These are phyloP conservation scores for Nakazawaea wyomingensis DNA, from an alignment of 805 yeast species.

Conservation along the genomic window DNA sequence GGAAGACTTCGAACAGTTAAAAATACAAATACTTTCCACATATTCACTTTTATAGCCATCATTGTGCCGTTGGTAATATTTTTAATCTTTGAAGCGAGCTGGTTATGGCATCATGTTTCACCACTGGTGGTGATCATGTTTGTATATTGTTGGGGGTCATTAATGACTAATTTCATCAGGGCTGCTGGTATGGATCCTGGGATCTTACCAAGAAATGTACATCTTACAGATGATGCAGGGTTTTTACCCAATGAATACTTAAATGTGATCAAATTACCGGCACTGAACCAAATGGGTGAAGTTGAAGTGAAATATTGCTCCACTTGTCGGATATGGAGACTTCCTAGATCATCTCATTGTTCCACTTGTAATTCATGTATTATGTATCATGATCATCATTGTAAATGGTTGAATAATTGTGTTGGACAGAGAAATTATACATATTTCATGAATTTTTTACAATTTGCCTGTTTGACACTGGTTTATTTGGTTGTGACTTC, in stretches of 20 bases:
- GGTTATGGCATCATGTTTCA: slow-evolving; percentile 52
- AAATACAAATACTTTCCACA: slow-evolving; percentile 32
- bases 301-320: slow-evolving; percentile 51
- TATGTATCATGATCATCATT: slow-evolving; percentile 52
- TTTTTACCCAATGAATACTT: slow-evolving; percentile 54
- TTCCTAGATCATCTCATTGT: slow-evolving; percentile 39
- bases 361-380: slow-evolving; percentile 36
- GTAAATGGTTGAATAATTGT: slow-evolving; percentile 68
- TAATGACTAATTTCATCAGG: slow-evolving; percentile 42
- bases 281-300: slow-evolving; percentile 19
- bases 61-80: slow-evolving; percentile 49
- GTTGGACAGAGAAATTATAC: slow-evolving; percentile 70
- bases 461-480: slow-evolving; percentile 29
- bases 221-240: slow-evolving; percentile 38
- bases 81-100: slow-evolving; percentile 42
- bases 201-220: slow-evolving; percentile 59
- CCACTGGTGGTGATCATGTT: slow-evolving; percentile 55
- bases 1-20: slow-evolving; percentile 52
- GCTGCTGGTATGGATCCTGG: slow-evolving; percentile 71
- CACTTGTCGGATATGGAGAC: slow-evolving; percentile 27
- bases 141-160: slow-evolving; percentile 50
- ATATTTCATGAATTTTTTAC: slow-evolving; percentile 50
- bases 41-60: slow-evolving; percentile 29
- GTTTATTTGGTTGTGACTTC: slow-evolving; percentile 24
- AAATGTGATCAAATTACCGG: slow-evolving; percentile 45